phyloP scores from a whole-genome alignment of 2,329 filamentous ascomycete species.

The Hypomyces perniciosus region DNA sequence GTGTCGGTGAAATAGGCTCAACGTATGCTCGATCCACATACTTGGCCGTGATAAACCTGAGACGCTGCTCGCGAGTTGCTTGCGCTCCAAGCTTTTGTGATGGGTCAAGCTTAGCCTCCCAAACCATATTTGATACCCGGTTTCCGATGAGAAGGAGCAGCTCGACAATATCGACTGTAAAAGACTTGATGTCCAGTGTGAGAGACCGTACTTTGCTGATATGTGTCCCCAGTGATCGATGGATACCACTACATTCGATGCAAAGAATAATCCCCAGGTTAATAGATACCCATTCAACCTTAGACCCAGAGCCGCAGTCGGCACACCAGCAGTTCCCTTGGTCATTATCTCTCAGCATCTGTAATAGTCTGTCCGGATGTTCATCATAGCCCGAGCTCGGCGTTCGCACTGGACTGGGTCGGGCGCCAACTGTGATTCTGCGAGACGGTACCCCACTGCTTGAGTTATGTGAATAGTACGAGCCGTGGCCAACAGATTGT shows the following conservation, averaged over 20 bases:
- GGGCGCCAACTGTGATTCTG: slow-evolving; percentile 85
- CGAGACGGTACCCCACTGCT: slow-evolving; percentile 60
- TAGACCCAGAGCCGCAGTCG: slow-evolving; percentile 84
- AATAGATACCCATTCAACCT: slow-evolving; percentile 98
- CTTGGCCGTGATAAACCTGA: slow-evolving; percentile 94
- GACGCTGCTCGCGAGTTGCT: slow-evolving; percentile 79
- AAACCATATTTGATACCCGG: slow-evolving; percentile 90
- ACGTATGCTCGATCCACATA: slow-evolving; percentile 83
- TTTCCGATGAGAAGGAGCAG: slow-evolving; percentile 88
- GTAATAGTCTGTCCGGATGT: slow-evolving; percentile 76
- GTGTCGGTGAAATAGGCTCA: slow-evolving; percentile 65
- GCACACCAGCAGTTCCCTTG: slow-evolving; percentile 92
- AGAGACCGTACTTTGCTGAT: slow-evolving; percentile 96
- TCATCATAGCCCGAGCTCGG: slow-evolving; percentile 71
- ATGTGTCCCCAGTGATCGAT: slow-evolving; percentile 91
- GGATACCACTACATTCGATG: slow-evolving; percentile 96
- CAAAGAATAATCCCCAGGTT: slow-evolving; percentile 94
- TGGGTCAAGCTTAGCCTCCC: slow-evolving; percentile 79
- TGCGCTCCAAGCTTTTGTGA: slow-evolving; percentile 66
- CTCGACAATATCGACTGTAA: slow-evolving; percentile 95
- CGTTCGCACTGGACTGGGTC: slow-evolving; percentile 65
- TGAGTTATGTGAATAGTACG: slow-evolving; percentile 43
- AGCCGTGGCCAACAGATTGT: slow-evolving; percentile 56
- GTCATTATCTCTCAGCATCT: slow-evolving; percentile 81
- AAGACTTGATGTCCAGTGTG: slow-evolving; percentile 91